Base-by-base conservation (phyloP, 176 grass and related monocot genomes). In the Hsuehochloa calcarea region DNA sequence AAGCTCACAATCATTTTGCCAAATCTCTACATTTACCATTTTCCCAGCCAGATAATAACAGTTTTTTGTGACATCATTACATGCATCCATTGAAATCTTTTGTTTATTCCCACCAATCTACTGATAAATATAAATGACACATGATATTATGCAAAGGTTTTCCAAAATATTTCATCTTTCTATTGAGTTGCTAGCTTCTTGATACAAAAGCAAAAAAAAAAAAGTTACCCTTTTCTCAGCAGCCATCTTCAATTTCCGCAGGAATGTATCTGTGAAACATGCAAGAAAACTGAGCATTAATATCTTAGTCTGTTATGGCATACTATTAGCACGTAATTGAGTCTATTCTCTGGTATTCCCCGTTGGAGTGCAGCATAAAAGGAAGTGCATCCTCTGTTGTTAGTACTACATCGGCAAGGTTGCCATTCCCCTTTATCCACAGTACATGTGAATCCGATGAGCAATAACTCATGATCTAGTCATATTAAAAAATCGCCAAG, bases 151-250 rank as follows among this genome's bases (percentile, higher is more conserved):
- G 5, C 67, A 39, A 31, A 44, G 26, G 26, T 8, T 81, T 54
- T 85, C 43, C 13, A 68, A 56, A 43, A 75, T 17, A 43, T 51
- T 66, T 44, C 5, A 56, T 39, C 17, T 54, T 45, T 65, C 1
- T 29, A 20, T 60, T 62, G 29, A 66, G 17, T 64, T 74, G 55
- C 2, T 47, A 84, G 72, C 51, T 81, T 59, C 35, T 5, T 70
- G 1, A 40, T 26, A 45, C 4, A 83, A 74, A 80, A 47, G 54
- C 25, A 44, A 10, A 39, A 37, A 44, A 10, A 39, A 37, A 73
- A n/a, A 78, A 77, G 74, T 10, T 87, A 98, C 93, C 88, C 95
- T 95, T 89, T 74, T 92, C 60, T 93, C 91, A 79, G 91, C 93
- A 81, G 88, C 91, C 72, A 75, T 65, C 89, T 86, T 93, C 83